phyloP scores from a whole-genome alignment of 2,329 filamentous ascomycete species.

The Aspergillus hortae region DNA sequence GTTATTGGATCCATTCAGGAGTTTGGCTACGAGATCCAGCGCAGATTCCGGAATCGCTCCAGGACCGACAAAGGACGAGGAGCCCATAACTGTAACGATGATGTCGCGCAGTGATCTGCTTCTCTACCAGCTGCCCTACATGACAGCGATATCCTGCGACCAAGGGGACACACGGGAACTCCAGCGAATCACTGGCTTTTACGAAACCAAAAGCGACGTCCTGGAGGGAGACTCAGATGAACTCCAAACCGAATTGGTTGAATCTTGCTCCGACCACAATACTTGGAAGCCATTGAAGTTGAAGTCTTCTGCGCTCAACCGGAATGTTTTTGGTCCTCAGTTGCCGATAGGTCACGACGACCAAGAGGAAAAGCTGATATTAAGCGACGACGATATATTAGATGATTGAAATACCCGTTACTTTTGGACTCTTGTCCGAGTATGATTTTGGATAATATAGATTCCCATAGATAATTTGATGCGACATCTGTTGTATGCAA shows the following conservation, averaged over 20 bases:
- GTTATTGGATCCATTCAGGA: slow-evolving; percentile 31
- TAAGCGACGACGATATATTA: slow-evolving; percentile 84
- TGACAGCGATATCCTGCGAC: slow-evolving; percentile 59
- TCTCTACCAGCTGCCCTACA: slow-evolving; percentile 82
- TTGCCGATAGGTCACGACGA: slow-evolving; percentile 37
- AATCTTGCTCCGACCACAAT: background rate
- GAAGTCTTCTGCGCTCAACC: slow-evolving; percentile 17
- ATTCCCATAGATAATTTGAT: no score
- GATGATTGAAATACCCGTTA: slow-evolving; percentile 45
- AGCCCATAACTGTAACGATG: slow-evolving; percentile 23
- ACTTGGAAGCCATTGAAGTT: background rate
- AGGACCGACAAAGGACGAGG: background rate
- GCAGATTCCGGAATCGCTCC: background rate
- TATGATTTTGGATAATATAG: no score
- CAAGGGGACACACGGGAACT: slow-evolving; percentile 49
- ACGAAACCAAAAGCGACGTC: background rate
- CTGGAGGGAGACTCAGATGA: background rate
- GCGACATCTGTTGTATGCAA: no score
- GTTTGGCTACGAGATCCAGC: slow-evolving; percentile 24
- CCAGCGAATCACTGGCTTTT: slow-evolving; percentile 1
- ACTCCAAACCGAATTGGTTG: background rate
- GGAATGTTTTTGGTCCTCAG: slow-evolving; percentile 17
- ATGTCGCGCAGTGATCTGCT: slow-evolving; percentile 45
- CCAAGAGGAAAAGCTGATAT: slow-evolving; percentile 62
- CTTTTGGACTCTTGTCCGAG: no score